Evolutionary conservation across 2,329 filamentous ascomycete genomes (phyloP).

Genomic region (Phaeosphaeria sp.): DNA sequence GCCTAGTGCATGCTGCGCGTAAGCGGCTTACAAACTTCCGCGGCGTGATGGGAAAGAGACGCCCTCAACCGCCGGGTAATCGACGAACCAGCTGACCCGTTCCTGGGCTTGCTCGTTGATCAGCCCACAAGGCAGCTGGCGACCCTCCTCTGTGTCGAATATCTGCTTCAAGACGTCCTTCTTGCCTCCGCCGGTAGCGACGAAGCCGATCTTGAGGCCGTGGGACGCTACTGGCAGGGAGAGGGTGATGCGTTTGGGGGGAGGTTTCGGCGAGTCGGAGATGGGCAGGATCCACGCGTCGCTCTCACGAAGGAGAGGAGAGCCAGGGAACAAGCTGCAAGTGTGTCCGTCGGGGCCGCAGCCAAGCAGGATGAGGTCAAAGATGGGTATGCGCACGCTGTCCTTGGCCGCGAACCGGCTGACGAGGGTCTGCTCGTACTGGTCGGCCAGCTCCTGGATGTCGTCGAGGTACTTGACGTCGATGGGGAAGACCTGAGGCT

Average conservation of each 20-base stretch:
- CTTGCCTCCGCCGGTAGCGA: slow-evolving; percentile 89
- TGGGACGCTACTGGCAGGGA: slow-evolving; percentile 91
- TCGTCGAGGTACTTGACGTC: slow-evolving; percentile 74
- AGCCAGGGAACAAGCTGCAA: slow-evolving; percentile 92
- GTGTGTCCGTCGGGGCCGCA: slow-evolving; percentile 97
- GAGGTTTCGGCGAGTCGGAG: slow-evolving; percentile 93
- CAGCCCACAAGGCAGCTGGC: slow-evolving; percentile 80
- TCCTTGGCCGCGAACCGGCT: slow-evolving; percentile 87
- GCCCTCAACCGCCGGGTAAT: slow-evolving; percentile 82
- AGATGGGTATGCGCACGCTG: slow-evolving; percentile 92
- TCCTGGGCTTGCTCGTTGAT: slow-evolving; percentile 86
- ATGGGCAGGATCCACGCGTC: slow-evolving; percentile 93
- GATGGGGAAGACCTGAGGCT: slow-evolving; percentile 81
- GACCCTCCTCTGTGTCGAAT: slow-evolving; percentile 78
- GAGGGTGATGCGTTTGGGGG: slow-evolving; percentile 87
- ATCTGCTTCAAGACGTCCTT: slow-evolving; percentile 91
- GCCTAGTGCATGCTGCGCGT: background rate
- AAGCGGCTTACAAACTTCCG: slow-evolving; percentile 62
- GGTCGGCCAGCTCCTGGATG: slow-evolving; percentile 88
- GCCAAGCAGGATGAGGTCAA: slow-evolving; percentile 91
- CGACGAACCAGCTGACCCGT: slow-evolving; percentile 94
- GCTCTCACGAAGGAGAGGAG: slow-evolving; percentile 83
- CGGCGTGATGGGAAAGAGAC: slow-evolving; percentile 78
- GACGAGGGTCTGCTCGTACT: slow-evolving; percentile 90
- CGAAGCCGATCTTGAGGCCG: slow-evolving; percentile 84